Evolutionary conservation across 306 rosid genomes (phyloP).

Genomic region (Vicia villosa): DNA sequence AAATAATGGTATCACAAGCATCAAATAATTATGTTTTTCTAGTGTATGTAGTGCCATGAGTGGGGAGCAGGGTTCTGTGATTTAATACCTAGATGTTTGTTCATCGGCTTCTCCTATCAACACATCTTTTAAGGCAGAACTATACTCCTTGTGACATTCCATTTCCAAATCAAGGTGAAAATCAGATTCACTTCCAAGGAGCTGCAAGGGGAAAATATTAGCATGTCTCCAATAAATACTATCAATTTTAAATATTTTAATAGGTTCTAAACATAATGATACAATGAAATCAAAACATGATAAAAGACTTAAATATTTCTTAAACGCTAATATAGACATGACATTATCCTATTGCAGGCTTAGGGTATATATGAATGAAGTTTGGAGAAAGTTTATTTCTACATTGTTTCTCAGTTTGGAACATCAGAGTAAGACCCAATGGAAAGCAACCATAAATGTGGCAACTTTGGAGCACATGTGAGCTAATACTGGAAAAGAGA

Average conservation of each 20-base stretch:
- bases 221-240: background rate
- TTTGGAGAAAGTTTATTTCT: conserved; percentile 1
- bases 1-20: conserved; percentile 27
- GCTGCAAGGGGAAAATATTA: conserved; percentile 52
- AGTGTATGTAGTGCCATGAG: background rate
- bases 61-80: conserved; percentile 15
- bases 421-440: conserved; percentile 6
- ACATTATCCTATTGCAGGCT: background rate
- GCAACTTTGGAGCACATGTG: background rate
- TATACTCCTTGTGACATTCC: conserved; percentile 71
- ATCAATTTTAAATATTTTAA: conserved; percentile 14
- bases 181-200: conserved; percentile 68
- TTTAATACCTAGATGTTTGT: conserved; percentile 62
- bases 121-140: conserved; percentile 73
- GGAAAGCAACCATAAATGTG: conserved; percentile 1
- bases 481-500: no score
- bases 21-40: conserved; percentile 1
- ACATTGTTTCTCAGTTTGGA: conserved; percentile 28
- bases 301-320: conserved; percentile 15
- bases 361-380: conserved; percentile 23
- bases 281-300: conserved; percentile 22
- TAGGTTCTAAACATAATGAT: conserved; percentile 1
- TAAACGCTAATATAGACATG: conserved; percentile 10
- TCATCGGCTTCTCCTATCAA: conserved; percentile 63
- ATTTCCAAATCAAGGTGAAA: conserved; percentile 65